Base-by-base conservation (phyloP, 1,284 basidiomycete species). In the Ganoderma lucidum region DNA sequence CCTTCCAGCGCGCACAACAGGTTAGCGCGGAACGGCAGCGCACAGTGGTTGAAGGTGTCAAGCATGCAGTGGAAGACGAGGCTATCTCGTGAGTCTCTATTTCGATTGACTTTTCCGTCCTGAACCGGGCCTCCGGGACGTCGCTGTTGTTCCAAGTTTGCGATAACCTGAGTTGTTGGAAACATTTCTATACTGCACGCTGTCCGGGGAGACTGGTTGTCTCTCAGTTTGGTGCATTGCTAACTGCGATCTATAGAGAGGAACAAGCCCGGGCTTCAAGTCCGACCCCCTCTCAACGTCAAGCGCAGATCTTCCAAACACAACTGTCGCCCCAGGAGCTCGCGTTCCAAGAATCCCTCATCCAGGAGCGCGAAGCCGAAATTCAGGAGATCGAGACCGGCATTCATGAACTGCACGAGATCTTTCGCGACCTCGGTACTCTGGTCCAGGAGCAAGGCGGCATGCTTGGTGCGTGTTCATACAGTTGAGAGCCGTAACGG, bases 351-450 rank as follows among this genome's bases (percentile, higher is more conserved):
- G 97, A 99, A 77, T 94, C 95, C 14, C 84, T 99, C 45, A 98
- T 99, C 71, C 94, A 94, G 68, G 97, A 99, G 80, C 94, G 98
- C 23, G 97, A 99, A 80, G 86, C 86, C 0, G 97, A 99, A 78
- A 99, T 99, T 69, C 90, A 94, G 58, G 97, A 99, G 78, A 99
- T 99, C 71, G 98, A 99, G 83, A 92, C 90, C 1, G 97, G 98
- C 6, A 98, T 99, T 65, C 96, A 98, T 77, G 97, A 99, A 80
- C 84, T 99, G 60, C 92, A 96, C 62, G 96, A 98, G 81, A 99
- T 99, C 77, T 99, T 99, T 87, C 89, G 96, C 55, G 97, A 99
- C 81, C 83, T 99, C 45, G 97, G 97, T 48, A 96, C 96, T 23
- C 88, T 99, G 56, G 96, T 99, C 1, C 90, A 92, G 73, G 96